Percentiles rank a stretch among this genome's conserved stretches.
Evolutionary conservation across 2,329 filamentous ascomycete genomes (phyloP).

Genomic region (Phialemoniopsis sp.): DNA sequence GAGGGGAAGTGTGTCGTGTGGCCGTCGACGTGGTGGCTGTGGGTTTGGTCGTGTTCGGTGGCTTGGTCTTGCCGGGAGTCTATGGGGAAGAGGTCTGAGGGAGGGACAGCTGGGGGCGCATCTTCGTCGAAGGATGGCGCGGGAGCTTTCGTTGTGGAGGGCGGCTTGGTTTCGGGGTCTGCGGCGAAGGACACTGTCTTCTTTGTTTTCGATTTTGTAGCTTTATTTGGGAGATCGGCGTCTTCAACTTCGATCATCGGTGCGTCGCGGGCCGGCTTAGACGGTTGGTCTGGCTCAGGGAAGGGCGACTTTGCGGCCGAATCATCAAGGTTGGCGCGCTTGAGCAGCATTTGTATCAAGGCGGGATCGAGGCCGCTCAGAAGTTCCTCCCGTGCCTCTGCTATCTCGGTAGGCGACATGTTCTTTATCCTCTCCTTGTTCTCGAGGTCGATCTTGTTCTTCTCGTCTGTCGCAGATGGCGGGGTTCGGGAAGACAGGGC

Average conservation of each 20-base stretch:
- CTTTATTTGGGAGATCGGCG: constrained; percentile 5
- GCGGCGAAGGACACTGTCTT: constrained; percentile 19
- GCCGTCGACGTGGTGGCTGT: constrained; percentile 21
- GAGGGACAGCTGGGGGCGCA: constrained; percentile 32
- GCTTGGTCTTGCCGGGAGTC: constrained; percentile 12
- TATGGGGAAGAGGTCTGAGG: constrained; percentile 36
- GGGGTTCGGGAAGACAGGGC: too few relatives aligned
- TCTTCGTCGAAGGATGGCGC: constrained; percentile 33
- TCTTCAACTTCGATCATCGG: constrained; percentile 32
- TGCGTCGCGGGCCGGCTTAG: constrained; percentile 6
- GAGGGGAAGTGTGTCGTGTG: constrained; percentile 55
- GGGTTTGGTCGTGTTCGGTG: constrained; percentile 6
- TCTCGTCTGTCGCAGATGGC: constrained; percentile 50
- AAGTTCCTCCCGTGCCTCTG: constrained; percentile 75
- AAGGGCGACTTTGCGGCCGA: neutral
- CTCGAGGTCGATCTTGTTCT: constrained; percentile 72
- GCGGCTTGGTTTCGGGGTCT: constrained; percentile 3
- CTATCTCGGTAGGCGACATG: constrained; percentile 82
- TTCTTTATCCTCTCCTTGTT: constrained; percentile 68
- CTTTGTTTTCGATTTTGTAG: constrained; percentile 12
- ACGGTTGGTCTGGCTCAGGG: constrained; percentile 3
- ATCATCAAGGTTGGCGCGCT: constrained; percentile 72
- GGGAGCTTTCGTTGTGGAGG: constrained; percentile 1
- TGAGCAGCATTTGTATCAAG: constrained; percentile 72
- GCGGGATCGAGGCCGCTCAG: constrained; percentile 70